Evolutionary conservation across 2,329 filamentous ascomycete genomes (phyloP).

Genomic region (Trichoderma simmonsii): DNA sequence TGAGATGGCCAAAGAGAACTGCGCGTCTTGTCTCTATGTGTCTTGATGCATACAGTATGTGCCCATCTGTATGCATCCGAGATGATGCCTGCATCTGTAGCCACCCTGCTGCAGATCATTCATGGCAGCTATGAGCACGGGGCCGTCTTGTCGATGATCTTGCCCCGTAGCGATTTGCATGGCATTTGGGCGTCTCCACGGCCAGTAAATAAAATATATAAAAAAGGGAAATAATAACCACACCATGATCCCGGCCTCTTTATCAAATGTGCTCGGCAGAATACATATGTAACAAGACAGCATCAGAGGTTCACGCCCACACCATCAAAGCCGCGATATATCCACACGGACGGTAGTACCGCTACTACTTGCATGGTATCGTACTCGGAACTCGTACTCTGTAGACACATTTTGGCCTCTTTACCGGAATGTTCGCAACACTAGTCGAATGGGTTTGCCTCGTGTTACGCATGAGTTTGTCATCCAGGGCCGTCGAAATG

Average conservation of each 20-base stretch:
- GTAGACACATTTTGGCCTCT: not conserved
- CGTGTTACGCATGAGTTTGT: slow-evolving; percentile 7
- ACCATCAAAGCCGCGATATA: not conserved
- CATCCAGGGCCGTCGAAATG: slow-evolving; percentile 7
- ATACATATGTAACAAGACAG: not conserved
- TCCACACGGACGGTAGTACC: not conserved
- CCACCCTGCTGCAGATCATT: slow-evolving; percentile 19
- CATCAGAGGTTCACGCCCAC: not conserved
- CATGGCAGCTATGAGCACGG: slow-evolving; percentile 15
- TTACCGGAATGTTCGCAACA: slow-evolving; percentile 1
- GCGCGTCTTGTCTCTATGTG: not conserved
- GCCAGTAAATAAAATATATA: not conserved
- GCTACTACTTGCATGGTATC: not conserved
- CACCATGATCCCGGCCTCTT: not conserved
- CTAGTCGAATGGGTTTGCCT: slow-evolving; percentile 10
- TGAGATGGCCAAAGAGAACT: not conserved
- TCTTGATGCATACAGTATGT: slow-evolving; percentile 1
- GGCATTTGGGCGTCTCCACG: not conserved
- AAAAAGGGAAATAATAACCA: not conserved
- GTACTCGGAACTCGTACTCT: not conserved
- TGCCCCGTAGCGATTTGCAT: not conserved
- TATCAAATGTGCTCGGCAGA: not conserved
- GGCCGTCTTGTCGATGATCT: slow-evolving; percentile 9
- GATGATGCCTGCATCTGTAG: slow-evolving; percentile 11
- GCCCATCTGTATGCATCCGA: not conserved